Evolutionary conservation across 2,329 filamentous ascomycete genomes (phyloP).

Genomic region (Tolypocladium tropicale): DNA sequence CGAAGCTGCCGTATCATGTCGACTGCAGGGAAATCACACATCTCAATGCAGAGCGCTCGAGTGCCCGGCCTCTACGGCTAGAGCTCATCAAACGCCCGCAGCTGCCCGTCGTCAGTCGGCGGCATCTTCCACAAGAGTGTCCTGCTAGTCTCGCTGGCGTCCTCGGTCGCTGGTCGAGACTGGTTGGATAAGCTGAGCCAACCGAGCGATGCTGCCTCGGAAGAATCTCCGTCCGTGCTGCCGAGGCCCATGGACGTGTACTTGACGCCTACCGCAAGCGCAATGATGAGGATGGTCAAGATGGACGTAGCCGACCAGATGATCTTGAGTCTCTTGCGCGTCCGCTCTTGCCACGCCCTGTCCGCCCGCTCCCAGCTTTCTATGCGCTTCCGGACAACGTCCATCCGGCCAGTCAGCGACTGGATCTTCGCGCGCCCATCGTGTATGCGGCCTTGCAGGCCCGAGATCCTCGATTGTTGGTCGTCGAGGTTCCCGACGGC

Average conservation of each 20-base stretch:
- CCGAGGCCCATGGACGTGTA: conserved; percentile 5
- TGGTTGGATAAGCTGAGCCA: conserved; percentile 6
- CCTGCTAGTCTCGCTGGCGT: conserved; percentile 11
- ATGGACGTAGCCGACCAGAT: conserved; percentile 51
- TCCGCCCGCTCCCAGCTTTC: conserved; percentile 60
- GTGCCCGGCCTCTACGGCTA: conserved; percentile 12
- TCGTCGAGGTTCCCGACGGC: conserved; percentile 51
- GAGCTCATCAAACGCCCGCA: conserved; percentile 37
- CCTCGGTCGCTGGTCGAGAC: conserved; percentile 6
- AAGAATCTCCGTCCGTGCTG: not conserved
- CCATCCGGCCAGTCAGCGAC: conserved; percentile 51
- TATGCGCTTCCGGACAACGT: conserved; percentile 51
- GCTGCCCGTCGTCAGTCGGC: conserved; percentile 21
- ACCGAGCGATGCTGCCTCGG: not conserved
- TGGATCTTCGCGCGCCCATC: conserved; percentile 49
- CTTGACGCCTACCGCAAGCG: conserved; percentile 27
- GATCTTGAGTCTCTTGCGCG: conserved; percentile 49
- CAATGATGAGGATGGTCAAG: conserved; percentile 34
- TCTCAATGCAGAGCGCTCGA: not conserved
- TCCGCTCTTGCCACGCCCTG: conserved; percentile 56
- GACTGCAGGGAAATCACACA: not conserved
- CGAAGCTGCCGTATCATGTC: not conserved
- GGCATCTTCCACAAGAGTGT: conserved; percentile 16
- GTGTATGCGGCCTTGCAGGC: conserved; percentile 51
- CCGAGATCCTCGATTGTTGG: conserved; percentile 53